Base-by-base conservation (phyloP, 768 basidiomycete species). In the Lentinula boryana region DNA sequence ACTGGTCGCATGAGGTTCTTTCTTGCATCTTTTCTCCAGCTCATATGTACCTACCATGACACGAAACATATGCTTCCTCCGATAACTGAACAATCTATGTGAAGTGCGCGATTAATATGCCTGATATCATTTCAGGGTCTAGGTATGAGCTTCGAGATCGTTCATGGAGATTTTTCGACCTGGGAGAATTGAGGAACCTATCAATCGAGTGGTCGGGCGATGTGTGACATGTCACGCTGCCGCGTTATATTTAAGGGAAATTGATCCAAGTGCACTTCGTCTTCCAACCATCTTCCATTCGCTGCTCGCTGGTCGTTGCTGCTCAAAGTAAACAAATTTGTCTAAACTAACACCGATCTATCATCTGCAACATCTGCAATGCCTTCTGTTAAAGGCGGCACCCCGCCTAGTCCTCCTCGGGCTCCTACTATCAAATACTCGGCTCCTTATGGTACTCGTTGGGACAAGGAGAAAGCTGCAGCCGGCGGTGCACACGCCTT, bases 401-500 rank as follows among this genome's bases (percentile, higher is more conserved):
- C 70, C 75, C 58, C 77, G 43, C 74, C 80, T 66, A 84, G 78
- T 60, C 89, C 86, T 10, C 90, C 90, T 62, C 82, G 81, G 48
- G 83, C 87, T 13, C 87, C 87, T 32, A 84, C 87, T n/a, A 80
- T 86, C 71, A 79, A 84, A 74, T 92, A 92, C 70, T 75, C 72
- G 33, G 81, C 88, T 3, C 87, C 83, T 31, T 70, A 86, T 12
- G 89, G 89, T 58, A 93, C 91, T 63, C 89, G 91, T 70, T 93
- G 91, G 91, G 86, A 84, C 66, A 91, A 87, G 72, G 92, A 94
- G 78, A 89, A 86, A 72, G 91, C 88, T 56, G 88, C 90, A 60
- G 90, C 92, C 49, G 88, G 84, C 51, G 84, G 84, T 15, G 74
- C 79, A 55, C 78, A 80, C 44, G 87, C 89, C 23, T 93, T 92